Conservation (phyloP, 495 filamentous ascomycete genomes). For the Hypomontagnella submonticulosa region DNA sequence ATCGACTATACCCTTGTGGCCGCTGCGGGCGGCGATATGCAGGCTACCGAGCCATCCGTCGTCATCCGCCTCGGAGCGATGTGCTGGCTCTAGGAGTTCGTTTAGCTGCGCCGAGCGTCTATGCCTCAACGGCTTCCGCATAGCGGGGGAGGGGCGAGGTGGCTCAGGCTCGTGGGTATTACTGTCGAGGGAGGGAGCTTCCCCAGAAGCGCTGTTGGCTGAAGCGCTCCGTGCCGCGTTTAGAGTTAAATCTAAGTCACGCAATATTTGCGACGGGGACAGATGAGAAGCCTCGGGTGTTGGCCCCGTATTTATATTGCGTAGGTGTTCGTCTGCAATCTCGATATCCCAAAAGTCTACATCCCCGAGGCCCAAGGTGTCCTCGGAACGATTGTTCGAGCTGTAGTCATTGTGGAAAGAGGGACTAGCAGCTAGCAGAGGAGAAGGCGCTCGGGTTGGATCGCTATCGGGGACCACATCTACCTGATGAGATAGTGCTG, state of each 20-base stretch:
- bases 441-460: background rate
- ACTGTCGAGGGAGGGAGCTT: slow-evolving; percentile 1
- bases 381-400: background rate
- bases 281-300: background rate
- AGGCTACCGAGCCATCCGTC: slow-evolving; percentile 39
- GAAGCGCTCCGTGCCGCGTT: background rate
- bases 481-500: background rate
- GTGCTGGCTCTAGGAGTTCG: slow-evolving; percentile 2
- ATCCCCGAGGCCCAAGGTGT: background rate
- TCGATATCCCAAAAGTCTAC: slow-evolving; percentile 7
- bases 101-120: slow-evolving; percentile 18
- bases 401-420: background rate
- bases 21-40: slow-evolving; percentile 43
- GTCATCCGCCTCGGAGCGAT: background rate
- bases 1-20: slow-evolving; percentile 35
- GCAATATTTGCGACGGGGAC: slow-evolving; percentile 11
- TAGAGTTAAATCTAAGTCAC: background rate
- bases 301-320: background rate
- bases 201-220: background rate
- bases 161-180: background rate
- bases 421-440: background rate
- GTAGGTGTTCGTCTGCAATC: background rate
- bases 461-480: background rate
- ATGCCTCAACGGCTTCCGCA: slow-evolving; percentile 16
- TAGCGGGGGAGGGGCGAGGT: background rate